These are phyloP conservation scores for Stachybotrys chartarum DNA, from an alignment of 2,329 filamentous ascomycete species.

Conservation along the genomic window DNA sequence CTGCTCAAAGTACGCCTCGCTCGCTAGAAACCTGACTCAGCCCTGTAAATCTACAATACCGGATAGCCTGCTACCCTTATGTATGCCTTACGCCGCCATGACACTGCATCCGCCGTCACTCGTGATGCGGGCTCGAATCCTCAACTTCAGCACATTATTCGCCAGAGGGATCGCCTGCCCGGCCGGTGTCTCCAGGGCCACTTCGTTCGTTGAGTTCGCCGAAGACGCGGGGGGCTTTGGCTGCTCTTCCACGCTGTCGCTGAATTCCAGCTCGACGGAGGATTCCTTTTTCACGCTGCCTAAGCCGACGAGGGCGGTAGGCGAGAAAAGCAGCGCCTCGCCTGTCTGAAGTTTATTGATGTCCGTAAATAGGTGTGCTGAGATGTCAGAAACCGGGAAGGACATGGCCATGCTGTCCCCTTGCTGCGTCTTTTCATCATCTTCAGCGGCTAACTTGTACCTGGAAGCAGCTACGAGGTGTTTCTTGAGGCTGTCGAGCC, in stretches of 20 bases:
- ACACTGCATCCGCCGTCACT: constrained; percentile 37
- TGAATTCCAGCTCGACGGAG: neutral
- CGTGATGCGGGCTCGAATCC: constrained; percentile 33
- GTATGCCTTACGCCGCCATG: constrained; percentile 25
- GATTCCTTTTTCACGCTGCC: neutral
- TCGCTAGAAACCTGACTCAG: no score
- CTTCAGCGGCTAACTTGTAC: neutral
- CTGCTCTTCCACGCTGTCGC: neutral
- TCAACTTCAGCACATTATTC: constrained; percentile 30
- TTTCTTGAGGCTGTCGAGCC: constrained; percentile 38
- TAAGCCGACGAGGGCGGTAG: constrained; percentile 29
- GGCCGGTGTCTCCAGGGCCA: neutral
- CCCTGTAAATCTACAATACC: no score
- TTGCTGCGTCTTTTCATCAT: neutral
- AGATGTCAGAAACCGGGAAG: neutral
- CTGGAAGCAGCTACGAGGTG: constrained; percentile 35
- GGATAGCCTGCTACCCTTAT: neutral
- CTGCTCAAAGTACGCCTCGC: no score
- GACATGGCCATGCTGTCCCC: neutral
- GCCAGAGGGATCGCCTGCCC: constrained; percentile 18
- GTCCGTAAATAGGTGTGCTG: constrained; percentile 27
- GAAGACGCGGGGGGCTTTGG: neutral
- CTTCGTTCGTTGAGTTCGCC: neutral
- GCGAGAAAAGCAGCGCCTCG: constrained; percentile 39
- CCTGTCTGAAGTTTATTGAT: constrained; percentile 36